Base-by-base conservation (phyloP, 805 yeast genomes). In the Debaryomyces castellii region DNA sequence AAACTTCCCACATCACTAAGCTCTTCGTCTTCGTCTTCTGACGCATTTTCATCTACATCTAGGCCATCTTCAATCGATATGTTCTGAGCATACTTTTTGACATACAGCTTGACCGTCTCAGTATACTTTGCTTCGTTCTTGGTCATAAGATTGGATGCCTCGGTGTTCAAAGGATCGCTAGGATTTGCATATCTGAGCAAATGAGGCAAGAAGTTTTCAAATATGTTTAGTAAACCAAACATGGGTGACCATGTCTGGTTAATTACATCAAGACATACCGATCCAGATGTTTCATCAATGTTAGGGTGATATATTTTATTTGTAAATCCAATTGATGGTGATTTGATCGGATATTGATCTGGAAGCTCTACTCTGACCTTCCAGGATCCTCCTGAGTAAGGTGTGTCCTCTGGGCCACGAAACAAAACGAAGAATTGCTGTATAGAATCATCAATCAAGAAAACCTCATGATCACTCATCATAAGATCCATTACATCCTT, bases 171-270 rank as follows among this genome's bases (percentile, higher is more conserved):
- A 1, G 99, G 99, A 63, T 92, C 99, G 11, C 92, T 74, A 1
- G 98, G 92, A 59, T 92, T 92, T 16, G 98, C 97, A 59, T 92
- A 94, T 45, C 91, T 80, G 50, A 92, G 72, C 47, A 92, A 70
- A 57, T 95, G 98, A 5, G 99, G 99, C 48, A 92, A 70, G 69
- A 92, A 94, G 61, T 89, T 85, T 59, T 92, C 98, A 62, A 94
- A 89, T 21, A 92, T 87, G 62, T 94, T 94, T 52, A 84, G 73
- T 52, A 94, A 77, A 45, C 94, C 97, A 72, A 90, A 92, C 89
- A 92, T 87, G 1, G 99, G 98, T 35, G 96, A 87, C 99, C 99
- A 92, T 0, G 98, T 89, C 61, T 92, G 97, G 63, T 92, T 92
- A 51, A 92, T 91, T 14, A 94, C 98, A 63, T 92, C 98, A 41